Base-by-base conservation (phyloP, 768 basidiomycete genomes). In the Leccinum longicurvipes region DNA sequence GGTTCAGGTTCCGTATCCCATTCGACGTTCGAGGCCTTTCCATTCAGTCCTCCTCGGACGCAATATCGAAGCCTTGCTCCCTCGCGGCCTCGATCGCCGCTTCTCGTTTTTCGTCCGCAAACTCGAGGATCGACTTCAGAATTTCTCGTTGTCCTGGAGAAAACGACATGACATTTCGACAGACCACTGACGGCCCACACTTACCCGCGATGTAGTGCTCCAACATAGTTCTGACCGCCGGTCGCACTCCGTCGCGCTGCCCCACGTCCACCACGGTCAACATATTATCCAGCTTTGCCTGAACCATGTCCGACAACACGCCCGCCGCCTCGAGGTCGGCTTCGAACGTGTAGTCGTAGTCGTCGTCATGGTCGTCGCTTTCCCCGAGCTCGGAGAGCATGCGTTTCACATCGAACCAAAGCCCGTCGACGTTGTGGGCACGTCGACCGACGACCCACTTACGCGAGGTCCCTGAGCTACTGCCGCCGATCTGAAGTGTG, bases 401-500 rank as follows among this genome's bases (percentile, higher is more conserved):
- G 71, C 61, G 54, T 19, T 69, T 60, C 7, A 90, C 70, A 47
- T 82, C 81, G 11, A 73, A 70, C 87, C 88, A 91, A 11, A 90
- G 67, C 1, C 77, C 81, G 4, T 84, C 81, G 3, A 75, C 78
- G 3, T 84, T 83, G 17, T 58, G 64, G 2, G 82, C 83, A 25
- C 74, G 60, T 11, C 89, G 79, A 14, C 86, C 85, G 11, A 88
- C 74, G 54, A 86, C 82, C 82, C 87, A 89, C 63, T 73, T 79
- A 53, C 72, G 70, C 6, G 57, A 60, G 1, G 68, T 65, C 1
- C 50, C 55, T 1, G 63, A 53, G 1, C 87, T 85, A 15, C 42
- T 14, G 1, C 87, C 85, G 14, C 87, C 87, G 39, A 96, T 73
- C 58, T 86, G 86, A 31, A 97, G 80, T 1, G 89, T 77, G 62